Evolutionary conservation across 2,329 filamentous ascomycete genomes (phyloP).

Genomic region (Aplosporella prunicola): DNA sequence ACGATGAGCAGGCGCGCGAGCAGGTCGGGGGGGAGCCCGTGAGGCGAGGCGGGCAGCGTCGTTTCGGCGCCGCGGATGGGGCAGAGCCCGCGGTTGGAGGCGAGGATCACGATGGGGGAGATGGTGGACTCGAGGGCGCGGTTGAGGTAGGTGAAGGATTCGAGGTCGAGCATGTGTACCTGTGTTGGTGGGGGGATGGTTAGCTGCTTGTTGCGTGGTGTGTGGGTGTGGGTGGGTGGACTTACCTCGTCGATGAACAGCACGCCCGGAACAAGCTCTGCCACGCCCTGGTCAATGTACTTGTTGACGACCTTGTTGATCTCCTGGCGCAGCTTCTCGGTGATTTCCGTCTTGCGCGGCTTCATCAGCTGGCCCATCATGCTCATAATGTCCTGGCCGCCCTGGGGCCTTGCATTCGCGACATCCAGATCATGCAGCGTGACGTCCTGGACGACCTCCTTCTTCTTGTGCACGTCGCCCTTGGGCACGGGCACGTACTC

Average conservation of each 20-base stretch:
- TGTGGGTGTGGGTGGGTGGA: slow-evolving; percentile 14
- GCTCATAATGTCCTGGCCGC: slow-evolving; percentile 98
- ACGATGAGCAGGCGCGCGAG: slow-evolving; percentile 90
- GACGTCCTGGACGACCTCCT: slow-evolving; percentile 98
- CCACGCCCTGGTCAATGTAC: slow-evolving; percentile 97
- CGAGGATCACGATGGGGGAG: slow-evolving; percentile 92
- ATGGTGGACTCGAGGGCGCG: slow-evolving; percentile 92
- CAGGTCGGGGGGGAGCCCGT: slow-evolving; percentile 91
- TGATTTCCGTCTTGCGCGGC: slow-evolving; percentile 98
- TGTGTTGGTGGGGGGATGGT: slow-evolving; percentile 28
- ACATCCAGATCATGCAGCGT: slow-evolving; percentile 95
- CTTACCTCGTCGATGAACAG: slow-evolving; percentile 95
- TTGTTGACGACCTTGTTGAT: slow-evolving; percentile 99
- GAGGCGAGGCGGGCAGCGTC: slow-evolving; percentile 56
- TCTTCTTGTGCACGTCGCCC: slow-evolving; percentile 99
- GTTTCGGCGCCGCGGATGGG: slow-evolving; percentile 72
- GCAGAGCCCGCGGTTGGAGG: slow-evolving; percentile 90
- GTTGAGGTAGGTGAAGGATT: slow-evolving; percentile 98
- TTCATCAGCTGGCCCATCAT: slow-evolving; percentile 99
- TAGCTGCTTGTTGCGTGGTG: slow-evolving; percentile 12
- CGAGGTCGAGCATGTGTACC: slow-evolving; percentile 99
- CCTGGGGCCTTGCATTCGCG: slow-evolving; percentile 88
- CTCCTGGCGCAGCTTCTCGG: slow-evolving; percentile 87
- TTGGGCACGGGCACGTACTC: slow-evolving; percentile 99
- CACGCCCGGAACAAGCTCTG: slow-evolving; percentile 94